phyloP scores from a whole-genome alignment of 208 protist genomes.

The Acanthamoeba lenticulata region DNA sequence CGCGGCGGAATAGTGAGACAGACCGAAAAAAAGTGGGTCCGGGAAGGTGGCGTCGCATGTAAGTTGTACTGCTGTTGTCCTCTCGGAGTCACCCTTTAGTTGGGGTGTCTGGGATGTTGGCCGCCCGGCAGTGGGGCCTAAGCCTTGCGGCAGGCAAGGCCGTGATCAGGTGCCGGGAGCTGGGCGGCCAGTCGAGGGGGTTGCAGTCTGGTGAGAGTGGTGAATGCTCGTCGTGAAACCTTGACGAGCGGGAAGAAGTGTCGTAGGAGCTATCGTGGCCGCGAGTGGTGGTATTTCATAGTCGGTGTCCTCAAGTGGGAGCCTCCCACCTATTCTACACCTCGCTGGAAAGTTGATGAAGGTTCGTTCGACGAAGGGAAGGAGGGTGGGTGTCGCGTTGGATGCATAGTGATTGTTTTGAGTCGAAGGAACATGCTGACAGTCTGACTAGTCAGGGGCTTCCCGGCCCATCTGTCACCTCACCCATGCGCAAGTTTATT shows the following conservation, averaged over 20 bases:
- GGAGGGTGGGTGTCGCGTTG: background rate
- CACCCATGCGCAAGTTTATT: too few relatives aligned
- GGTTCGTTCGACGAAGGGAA: background rate
- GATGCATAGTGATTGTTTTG: background rate
- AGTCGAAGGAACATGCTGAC: constrained; percentile 10
- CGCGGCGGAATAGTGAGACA: too few relatives aligned
- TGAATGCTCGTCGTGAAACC: background rate
- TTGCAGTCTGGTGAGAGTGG: too few relatives aligned
- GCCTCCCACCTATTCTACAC: constrained; percentile 18
- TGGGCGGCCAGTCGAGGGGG: too few relatives aligned
- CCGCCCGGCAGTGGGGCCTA: background rate
- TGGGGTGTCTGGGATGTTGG: background rate
- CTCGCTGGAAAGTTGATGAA: background rate
- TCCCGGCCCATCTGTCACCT: too few relatives aligned
- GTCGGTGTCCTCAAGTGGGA: background rate
- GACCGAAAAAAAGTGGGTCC: background rate
- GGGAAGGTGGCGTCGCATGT: constrained; percentile 20
- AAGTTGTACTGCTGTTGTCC: background rate
- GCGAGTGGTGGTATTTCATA: background rate
- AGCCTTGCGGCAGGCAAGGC: too few relatives aligned
- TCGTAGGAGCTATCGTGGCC: background rate
- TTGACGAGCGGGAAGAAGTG: background rate
- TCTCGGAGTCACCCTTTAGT: background rate
- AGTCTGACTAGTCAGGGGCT: too few relatives aligned
- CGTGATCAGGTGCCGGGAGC: too few relatives aligned